Base-by-base conservation (phyloP, 176 grass and related monocot species). In the Triticum dicoccoides region DNA sequence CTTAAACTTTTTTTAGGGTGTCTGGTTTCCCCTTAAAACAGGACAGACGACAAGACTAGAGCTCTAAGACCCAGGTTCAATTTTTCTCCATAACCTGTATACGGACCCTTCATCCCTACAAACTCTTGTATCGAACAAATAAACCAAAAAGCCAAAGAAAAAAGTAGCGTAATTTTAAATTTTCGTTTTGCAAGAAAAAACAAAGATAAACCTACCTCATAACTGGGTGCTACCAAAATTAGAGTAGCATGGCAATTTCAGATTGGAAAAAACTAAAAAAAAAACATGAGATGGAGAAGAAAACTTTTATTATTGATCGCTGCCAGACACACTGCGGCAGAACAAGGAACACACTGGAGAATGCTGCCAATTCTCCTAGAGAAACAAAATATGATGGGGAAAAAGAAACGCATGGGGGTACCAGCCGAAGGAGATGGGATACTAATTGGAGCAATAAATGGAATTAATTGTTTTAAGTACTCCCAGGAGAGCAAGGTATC, bases 401-500 rank as follows among this genome's bases (percentile, higher is more conserved):
- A 39, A 73, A 18, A 0, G 29, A 72, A 83, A 42, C 7, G 33
- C 68, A 30, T 3, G 54, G 10, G 69, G 37, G 8, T 8, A 73
- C 81, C 56, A 74, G 82, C 54, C 70, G 44, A 47, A 33, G 70
- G 56, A 13, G 8, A 75, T 76, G 58, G 27, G 38, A 77, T 49
- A 77, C 41, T 85, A 76, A 76, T 66, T 23, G 37, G 83, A 37
- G 24, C 38, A 77, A 85, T 34, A 23, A 76, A 85, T 74, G 56
- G 32, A 81, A 86, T 76, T 38, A 86, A 86, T 54, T 73, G 83
- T 83, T 83, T 83, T 67, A 86, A 77, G 83, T 77, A 89, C 82
- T 89, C 61, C 78, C 76, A 61, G 67, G 87, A 89, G 68, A 84
- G 83, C 45, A 80, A 86, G 83, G 78, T 90, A 86, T 90, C 83